Base-by-base conservation (phyloP, 164 flowering plant genomes). In the Macadamia integrifolia region DNA sequence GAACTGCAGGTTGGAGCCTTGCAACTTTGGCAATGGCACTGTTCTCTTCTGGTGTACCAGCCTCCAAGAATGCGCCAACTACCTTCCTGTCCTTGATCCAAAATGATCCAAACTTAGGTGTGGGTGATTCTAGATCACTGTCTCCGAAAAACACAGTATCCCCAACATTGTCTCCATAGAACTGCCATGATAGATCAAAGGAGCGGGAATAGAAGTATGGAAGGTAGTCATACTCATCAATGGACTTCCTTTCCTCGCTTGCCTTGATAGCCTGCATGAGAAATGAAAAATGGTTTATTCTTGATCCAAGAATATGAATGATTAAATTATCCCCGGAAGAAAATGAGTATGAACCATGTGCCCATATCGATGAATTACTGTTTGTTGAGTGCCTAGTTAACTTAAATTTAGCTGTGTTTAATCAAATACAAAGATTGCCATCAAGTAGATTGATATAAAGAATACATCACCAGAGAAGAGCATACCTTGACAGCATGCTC, bases 141-240 rank as follows among this genome's bases (percentile, higher is more conserved):
- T 92, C 91, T 1, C 99, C 99, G 68, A 91, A 95, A 14, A 92
- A 60, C 53, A 95, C 96, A 0, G 91, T 71, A 1, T 89, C 98
- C 11, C 98, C 98, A 9, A 89, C 98, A 68, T 92, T 95, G 85
- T 95, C 99, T 28, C 99, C 99, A 56, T 92, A 91, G 81, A 95
- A 95, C 69, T 92, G 98, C 99, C 99, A 95, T 13, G 98, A 87
- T 29, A 95, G 84, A 77, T 89, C 88, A 50, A 95, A 95, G 49
- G 94, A 61, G 17, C 98, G 91, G 13, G 99, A 95, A 56, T 90
- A 95, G 96, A 95, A 92, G 84, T 53, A 89, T 18, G 98, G 99
- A 59, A 95, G 94, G 78, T 95, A 95, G 78, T 92, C 99, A 43
- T 92, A 92, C 68, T 82, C 97, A 0, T 85, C 91, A n/a, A 88